Base-by-base conservation (phyloP, 495 filamentous ascomycete species). In the Podospora didyma region DNA sequence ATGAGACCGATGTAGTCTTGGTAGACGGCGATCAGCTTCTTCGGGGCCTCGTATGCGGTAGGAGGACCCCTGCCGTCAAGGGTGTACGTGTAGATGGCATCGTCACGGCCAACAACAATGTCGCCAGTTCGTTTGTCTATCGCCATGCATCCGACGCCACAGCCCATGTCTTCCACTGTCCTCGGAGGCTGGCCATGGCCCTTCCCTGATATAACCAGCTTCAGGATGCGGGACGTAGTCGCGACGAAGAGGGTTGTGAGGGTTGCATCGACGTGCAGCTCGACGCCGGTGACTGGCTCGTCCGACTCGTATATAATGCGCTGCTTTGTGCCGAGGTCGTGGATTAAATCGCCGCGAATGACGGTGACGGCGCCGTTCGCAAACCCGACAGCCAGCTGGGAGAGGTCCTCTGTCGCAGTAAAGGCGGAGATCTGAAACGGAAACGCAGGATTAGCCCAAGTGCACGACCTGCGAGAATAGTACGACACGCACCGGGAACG, bases 241-340 rank as follows among this genome's bases (percentile, higher is more conserved):
- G 94, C 86, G 49, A 97, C 87, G 68, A 95, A 98, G 0, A 98
- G 81, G 0, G 89, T 90, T 1, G 86, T 92, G 49, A 81, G 64
- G 49, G 73, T 82, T 2, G 69, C 70, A 9, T 85, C 85, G 53
- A 86, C 82, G 26, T 83, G 78, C 58, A 95, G 83, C 53, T 90
- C 88, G 20, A 96, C 86, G 4, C 91, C 94, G 0, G 94, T 98
- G 37, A 98, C 87, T 0, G 94, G 94, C 62, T 98, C 94, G 62
- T 97, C 92, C 2, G 92, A 96, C 64, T 97, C 94, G 72, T 96
- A 95, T 24, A 98, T 91, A 24, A 93, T 93, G 21, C 95, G 84
- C 69, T 98, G 94, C 67, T 91, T 92, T 35, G 94, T 89, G n/a
- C 94, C 94, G 57, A 92, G 84, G 69, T 97, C 95, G 69, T 97